Base-by-base conservation (phyloP, 805 yeast genomes). In the Yamadazyma ubonensis region DNA sequence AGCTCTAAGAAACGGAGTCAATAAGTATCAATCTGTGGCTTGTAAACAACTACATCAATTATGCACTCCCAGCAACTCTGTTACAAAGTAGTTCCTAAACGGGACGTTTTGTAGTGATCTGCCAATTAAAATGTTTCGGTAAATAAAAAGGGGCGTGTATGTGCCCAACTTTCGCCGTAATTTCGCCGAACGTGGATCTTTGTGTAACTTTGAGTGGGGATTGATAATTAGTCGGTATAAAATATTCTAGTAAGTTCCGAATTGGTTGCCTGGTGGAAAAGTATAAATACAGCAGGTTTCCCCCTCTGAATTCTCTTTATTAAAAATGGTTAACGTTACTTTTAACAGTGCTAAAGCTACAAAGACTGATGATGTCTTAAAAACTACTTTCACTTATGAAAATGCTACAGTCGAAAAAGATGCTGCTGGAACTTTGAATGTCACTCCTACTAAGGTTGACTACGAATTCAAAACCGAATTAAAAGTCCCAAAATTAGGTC, bases 381-480 rank as follows among this genome's bases (percentile, higher is more conserved):
- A 72, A 52, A 76, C 89, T 42, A 76, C 77, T 55, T 84, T 80
- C 68, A 71, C 78, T 16, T 84, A 84, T 61, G 85, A 83, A 58
- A 86, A 84, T 52, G 83, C 95, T n/a, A 49, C 74, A 39, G 96
- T 87, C 33, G 75, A 77, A 45, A 70, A 72, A 48, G 58, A 65
- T 20, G 65, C 64, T 17, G 70, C 64, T 29, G 86, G 84, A 26
- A 59, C 71, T 39, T 75, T 74, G 55, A 58, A 67, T 31, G 95
- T 90, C 38, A 79, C 82, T 15, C 95, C 95, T 16, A 76, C 82
- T 39, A 58, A 75, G 41, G 75, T 75, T 48, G 83, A 87, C 50
- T 87, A 87, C 58, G 83, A 88, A 58, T 91, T 90, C 75, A 86
- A 87, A 64, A 82, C 86, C 37, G 95, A 88, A 53, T 74, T 86